Evolutionary conservation across 2,329 filamentous ascomycete genomes (phyloP), one percentile per base, ranked within the genome.

Genomic region (Apiospora hydei): DNA sequence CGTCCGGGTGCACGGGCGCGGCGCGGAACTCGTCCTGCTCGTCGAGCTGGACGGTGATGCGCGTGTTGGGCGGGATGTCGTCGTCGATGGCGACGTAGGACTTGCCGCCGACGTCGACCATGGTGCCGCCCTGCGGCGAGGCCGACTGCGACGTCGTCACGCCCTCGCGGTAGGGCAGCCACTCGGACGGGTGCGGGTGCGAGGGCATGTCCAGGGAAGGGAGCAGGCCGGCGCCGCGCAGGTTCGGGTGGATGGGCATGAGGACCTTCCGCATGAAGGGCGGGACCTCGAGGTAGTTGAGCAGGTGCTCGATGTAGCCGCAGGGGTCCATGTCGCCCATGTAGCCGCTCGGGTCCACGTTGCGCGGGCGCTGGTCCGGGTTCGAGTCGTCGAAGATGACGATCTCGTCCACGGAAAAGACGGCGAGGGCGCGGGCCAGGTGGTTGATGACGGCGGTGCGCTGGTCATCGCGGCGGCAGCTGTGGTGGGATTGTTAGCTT

Each of bases 331-430:
- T 86, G 78, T 91, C 93, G 74, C 91, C 93, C 0, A 92, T 94
- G 83, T 90, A 87, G 77, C 85, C 81, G 67, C 85, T 81, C 69
- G 85, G 84, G 76, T 90, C 87, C 69, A 88, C 84, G 71, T 82
- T 82, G 26, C 81, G 80, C 43, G 85, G 83, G 44, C 87, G 86
- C 44, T 84, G 78, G 18, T 85, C 82, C 8, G 77, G 69, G 2
- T 87, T 86, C 47, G 86, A 86, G 82, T 97, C 94, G 78, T 96
- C 91, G 81, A 93, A 97, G 71, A 97, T 85, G 69, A 97, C 87
- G 43, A 97, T 87, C 83, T 97, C 94, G 80, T 97, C 94, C 76
- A 97, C 88, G 78, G 90, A 92, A 83, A 96, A 97, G 74, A 97
- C 92, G 73, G 93, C 92, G 69, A 94, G 88, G 46, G 94, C 93